Evolutionary conservation across 1,284 basidiomycete genomes (phyloP).

Genomic region (Melanopsichium pennsylvanicum): DNA sequence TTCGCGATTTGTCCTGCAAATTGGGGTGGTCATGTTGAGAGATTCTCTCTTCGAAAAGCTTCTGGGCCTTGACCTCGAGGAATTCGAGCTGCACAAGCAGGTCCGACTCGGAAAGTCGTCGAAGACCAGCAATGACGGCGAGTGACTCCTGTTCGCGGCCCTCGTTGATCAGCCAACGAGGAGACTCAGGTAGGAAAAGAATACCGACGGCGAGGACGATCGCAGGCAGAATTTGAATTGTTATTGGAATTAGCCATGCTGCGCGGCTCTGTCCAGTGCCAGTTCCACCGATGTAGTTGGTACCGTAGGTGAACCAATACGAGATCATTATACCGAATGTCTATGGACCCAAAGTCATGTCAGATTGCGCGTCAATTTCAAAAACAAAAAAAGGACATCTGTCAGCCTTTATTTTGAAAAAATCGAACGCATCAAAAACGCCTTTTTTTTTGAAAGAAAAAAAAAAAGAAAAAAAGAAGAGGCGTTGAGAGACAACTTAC

Average conservation of each 20-base stretch:
- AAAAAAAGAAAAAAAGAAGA: not conserved
- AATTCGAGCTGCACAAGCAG: slow-evolving; percentile 80
- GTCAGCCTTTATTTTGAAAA: not conserved
- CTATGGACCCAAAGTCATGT: too few species aligned
- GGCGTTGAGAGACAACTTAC: not conserved
- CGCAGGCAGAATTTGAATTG: slow-evolving; percentile 78
- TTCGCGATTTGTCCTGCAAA: slow-evolving; percentile 73
- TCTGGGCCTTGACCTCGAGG: slow-evolving; percentile 80
- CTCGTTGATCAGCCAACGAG: slow-evolving; percentile 77
- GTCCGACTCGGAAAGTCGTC: slow-evolving; percentile 71
- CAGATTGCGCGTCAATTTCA: too few species aligned
- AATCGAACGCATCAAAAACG: not conserved
- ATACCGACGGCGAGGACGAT: slow-evolving; percentile 72
- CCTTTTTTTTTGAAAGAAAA: not conserved
- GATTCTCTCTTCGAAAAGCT: slow-evolving; percentile 43
- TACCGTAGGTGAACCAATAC: slow-evolving; percentile 81
- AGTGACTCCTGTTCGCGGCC: slow-evolving; percentile 79
- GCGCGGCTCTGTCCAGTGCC: slow-evolving; percentile 73
- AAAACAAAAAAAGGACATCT: too few species aligned
- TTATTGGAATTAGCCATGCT: slow-evolving; percentile 80
- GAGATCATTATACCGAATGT: slow-evolving; percentile 68
- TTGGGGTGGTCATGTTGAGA: slow-evolving; percentile 68
- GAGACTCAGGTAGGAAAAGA: slow-evolving; percentile 77
- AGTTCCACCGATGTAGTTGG: slow-evolving; percentile 70
- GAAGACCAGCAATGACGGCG: slow-evolving; percentile 73